Evolutionary conservation across 2,329 filamentous ascomycete genomes (phyloP), one percentile per base, ranked within the genome.

Genomic region (Ceratocystiopsis minuta): DNA sequence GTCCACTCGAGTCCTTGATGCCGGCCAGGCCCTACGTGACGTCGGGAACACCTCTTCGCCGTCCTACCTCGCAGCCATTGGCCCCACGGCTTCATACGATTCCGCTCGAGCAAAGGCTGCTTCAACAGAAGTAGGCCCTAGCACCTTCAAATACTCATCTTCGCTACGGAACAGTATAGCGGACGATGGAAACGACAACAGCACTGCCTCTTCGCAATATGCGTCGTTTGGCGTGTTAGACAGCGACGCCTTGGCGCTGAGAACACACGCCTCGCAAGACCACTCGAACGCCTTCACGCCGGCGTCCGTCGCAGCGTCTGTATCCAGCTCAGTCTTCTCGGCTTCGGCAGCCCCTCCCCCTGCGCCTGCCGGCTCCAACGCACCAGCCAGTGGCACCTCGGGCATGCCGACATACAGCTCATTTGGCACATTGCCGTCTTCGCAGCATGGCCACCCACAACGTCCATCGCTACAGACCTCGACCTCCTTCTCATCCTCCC

Each of bases 391-490:
- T 10, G 7, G 24, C 24, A 35, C 24, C n/a, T 18, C 20, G 34
- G 36, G 28, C 18, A 11, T 42, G 17, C 34, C 37, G 4, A 34
- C 43, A 5, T 34, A 42, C 9, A 33, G 32, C 18, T 39, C 47
- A 11, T 45, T 43, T 36, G 37, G 39, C 15, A 17, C 43, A 5
- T 16, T 44, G 13, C n/a, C n/a, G n/a, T n/a, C n/a, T n/a, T 66
- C 46, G 13, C 47, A 59, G 54, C 60, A 67, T 34, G 60, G 62
- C 18, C 65, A 67, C 45, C 64, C 67, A 1, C 64, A 68, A 43
- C 62, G 64, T 7, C 58, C 61, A 17, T 60, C 60, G 2, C 55
- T 64, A 37, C 56, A 60, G n/a, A 57, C 36, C 14, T 41, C 45
- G 2, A 40, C 43, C 0, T 33, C 47, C 15, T 49, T 44, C 34